Conservation (phyloP, 192 early-diverging fungal species). For the Gonapodya prolifera region DNA sequence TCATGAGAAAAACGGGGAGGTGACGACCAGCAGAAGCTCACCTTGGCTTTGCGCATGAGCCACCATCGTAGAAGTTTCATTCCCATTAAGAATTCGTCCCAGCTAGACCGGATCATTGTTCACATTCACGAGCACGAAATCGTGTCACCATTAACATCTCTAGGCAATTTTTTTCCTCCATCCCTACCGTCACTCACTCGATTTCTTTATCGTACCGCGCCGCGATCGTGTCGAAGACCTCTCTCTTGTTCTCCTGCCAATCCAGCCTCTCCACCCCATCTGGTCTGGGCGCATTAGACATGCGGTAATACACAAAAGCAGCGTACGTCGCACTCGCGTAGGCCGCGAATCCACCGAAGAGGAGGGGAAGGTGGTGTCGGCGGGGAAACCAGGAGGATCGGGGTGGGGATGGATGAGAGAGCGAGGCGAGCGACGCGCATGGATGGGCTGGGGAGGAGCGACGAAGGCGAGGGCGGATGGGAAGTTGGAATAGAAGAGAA, state of each 20-base stretch:
- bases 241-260: not conserved
- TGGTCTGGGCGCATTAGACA: not conserved
- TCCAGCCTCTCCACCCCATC: not conserved
- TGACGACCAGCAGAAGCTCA: slow-evolving; percentile 6
- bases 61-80: slow-evolving; percentile 29
- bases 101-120: too few species aligned
- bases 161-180: not conserved
- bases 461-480: not conserved
- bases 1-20: not conserved
- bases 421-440: not conserved
- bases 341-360: not conserved
- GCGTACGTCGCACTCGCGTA: not conserved
- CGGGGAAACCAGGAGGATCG: not conserved
- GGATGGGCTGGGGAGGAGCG: not conserved
- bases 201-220: slow-evolving; percentile 40
- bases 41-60: slow-evolving; percentile 31
- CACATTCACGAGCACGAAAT: not conserved
- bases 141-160: not conserved
- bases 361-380: not conserved
- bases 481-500: not conserved
- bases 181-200: not conserved
- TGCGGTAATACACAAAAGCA: not conserved
- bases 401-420: not conserved
- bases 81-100: slow-evolving; percentile 49
- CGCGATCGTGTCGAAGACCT: slow-evolving; percentile 35